phyloP scores from a whole-genome alignment of 306 rosid species.

The Vigna trinervia region DNA sequence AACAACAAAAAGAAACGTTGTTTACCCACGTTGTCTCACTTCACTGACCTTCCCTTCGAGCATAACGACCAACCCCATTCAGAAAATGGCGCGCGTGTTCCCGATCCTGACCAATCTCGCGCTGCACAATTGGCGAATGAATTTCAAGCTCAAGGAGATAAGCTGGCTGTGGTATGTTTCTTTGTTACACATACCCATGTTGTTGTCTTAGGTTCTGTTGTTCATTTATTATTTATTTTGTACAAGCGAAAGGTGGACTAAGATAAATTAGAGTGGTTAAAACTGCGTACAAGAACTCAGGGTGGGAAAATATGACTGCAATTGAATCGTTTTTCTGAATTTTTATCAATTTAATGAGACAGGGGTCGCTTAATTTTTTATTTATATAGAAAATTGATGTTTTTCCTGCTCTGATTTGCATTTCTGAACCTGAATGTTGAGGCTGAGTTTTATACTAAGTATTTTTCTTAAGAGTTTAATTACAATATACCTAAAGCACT shows the following conservation, averaged over 20 bases:
- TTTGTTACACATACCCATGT: not conserved
- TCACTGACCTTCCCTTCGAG: constrained; percentile 54
- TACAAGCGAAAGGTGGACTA: not conserved
- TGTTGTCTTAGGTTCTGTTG: not conserved
- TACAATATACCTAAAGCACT: too few relatives aligned
- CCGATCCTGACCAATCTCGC: constrained; percentile 18
- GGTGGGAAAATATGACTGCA: not conserved
- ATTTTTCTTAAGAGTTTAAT: not conserved
- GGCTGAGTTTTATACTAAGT: not conserved
- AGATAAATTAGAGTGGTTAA: not conserved
- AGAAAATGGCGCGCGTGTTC: constrained; percentile 1
- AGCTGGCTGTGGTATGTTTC: constrained; percentile 50
- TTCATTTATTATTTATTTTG: not conserved
- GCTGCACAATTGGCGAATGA: constrained; percentile 44
- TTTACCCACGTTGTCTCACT: constrained; percentile 43
- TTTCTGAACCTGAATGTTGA: not conserved
- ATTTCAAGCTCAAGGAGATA: constrained; percentile 61
- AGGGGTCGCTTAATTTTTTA: not conserved
- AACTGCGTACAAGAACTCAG: not conserved
- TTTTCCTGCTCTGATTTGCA: not conserved
- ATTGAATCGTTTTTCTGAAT: not conserved
- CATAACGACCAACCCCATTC: constrained; percentile 2
- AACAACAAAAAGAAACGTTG: constrained; percentile 47
- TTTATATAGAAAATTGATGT: not conserved
- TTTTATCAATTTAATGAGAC: not conserved